A percentile compares a stretch with the other conserved stretches of the same genome.
phyloP scores from a whole-genome alignment of 2,329 filamentous ascomycete genomes.

The Stemphylium vesicarium region DNA sequence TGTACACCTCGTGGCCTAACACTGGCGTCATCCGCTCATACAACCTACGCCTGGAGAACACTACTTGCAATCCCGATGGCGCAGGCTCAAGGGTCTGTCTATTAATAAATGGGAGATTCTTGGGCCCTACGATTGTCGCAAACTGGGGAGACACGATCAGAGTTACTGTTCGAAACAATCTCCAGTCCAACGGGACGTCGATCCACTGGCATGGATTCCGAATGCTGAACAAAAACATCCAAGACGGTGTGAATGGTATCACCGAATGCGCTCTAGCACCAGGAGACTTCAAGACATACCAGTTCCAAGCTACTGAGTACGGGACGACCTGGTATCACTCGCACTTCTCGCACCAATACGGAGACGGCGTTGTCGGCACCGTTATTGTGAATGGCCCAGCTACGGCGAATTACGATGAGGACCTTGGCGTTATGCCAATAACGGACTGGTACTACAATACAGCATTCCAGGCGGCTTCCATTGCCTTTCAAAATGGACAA shows the following conservation, averaged over 20 bases:
- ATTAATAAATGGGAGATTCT: slow-evolving; percentile 59
- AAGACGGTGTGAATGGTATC: slow-evolving; percentile 60
- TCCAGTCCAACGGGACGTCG: slow-evolving; percentile 64
- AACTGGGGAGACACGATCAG: slow-evolving; percentile 47
- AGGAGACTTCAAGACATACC: slow-evolving; percentile 46
- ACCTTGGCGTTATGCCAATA: slow-evolving; percentile 33
- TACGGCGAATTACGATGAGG: slow-evolving; percentile 39
- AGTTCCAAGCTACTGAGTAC: slow-evolving; percentile 40
- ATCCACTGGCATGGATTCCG: slow-evolving; percentile 69
- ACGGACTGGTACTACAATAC: slow-evolving; percentile 54
- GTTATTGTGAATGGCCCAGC: slow-evolving; percentile 40
- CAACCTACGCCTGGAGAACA: slow-evolving; percentile 49
- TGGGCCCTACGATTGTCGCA: slow-evolving; percentile 66
- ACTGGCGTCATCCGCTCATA: slow-evolving; percentile 45
- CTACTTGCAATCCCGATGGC: slow-evolving; percentile 52
- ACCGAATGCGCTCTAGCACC: slow-evolving; percentile 58
- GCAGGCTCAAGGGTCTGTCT: slow-evolving; percentile 43
- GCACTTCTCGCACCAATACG: slow-evolving; percentile 53
- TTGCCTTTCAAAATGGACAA: slow-evolving; percentile 29
- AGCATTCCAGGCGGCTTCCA: slow-evolving; percentile 35
- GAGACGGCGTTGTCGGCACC: slow-evolving; percentile 49
- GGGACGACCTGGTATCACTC: slow-evolving; percentile 50
- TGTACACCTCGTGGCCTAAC: slow-evolving; percentile 49
- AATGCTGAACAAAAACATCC: slow-evolving; percentile 60
- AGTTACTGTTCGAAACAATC: slow-evolving; percentile 59